These are phyloP conservation scores for Populus alba DNA, from an alignment of 345 rosid species.

Conservation along the genomic window DNA sequence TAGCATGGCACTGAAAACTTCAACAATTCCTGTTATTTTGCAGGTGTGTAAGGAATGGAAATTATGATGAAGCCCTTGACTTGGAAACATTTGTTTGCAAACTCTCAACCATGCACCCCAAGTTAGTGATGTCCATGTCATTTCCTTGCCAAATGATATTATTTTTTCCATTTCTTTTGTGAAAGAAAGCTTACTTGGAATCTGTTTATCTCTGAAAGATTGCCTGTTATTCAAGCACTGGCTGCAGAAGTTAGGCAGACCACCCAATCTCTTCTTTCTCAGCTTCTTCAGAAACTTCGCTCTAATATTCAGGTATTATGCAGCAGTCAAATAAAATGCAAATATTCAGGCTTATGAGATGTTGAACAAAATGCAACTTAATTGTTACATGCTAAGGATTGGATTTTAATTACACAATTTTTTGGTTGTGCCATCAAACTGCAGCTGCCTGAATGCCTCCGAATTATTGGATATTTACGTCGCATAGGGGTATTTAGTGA, in stretches of 20 bases:
- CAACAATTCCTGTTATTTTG: slow-evolving; percentile 21
- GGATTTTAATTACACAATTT: slow-evolving; percentile 11
- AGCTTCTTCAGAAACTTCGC: slow-evolving; percentile 86
- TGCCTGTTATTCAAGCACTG: slow-evolving; percentile 88
- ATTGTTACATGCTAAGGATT: not conserved
- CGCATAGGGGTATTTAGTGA: slow-evolving; percentile 90
- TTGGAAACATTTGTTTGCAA: slow-evolving; percentile 88
- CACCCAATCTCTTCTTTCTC: slow-evolving; percentile 89
- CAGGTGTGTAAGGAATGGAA: slow-evolving; percentile 96
- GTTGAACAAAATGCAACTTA: not conserved
- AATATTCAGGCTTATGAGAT: not conserved
- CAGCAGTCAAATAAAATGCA: slow-evolving; percentile 10
- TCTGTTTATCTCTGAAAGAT: slow-evolving; percentile 34
- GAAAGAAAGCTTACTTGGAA: slow-evolving; percentile 18
- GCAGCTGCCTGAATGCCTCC: slow-evolving; percentile 95
- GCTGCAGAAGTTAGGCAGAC: slow-evolving; percentile 88
- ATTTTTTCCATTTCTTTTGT: slow-evolving; percentile 16
- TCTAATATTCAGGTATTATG: slow-evolving; percentile 81
- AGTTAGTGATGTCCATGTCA: slow-evolving; percentile 51
- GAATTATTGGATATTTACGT: slow-evolving; percentile 89
- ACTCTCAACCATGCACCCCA: slow-evolving; percentile 94
- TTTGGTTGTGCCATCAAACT: slow-evolving; percentile 13
- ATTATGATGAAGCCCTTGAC: slow-evolving; percentile 96
- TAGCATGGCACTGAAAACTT: not conserved
- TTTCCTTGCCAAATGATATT: not conserved